Conservation (phyloP, 2,329 filamentous ascomycete genomes). For the Claviceps sp. region DNA sequence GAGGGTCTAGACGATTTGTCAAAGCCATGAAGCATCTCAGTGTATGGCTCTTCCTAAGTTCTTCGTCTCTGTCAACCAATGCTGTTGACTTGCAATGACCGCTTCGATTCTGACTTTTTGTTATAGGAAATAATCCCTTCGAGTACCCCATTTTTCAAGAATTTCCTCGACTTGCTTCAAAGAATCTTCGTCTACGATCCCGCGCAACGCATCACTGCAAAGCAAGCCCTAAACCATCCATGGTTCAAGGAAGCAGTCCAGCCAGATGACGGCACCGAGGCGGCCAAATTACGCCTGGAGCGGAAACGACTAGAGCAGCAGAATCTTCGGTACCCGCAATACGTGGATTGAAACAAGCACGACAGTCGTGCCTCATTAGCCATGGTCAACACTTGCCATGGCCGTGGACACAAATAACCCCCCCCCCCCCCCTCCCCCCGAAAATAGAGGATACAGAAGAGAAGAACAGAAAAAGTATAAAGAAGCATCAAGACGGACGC, state of each 20-base stretch:
- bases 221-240: slow-evolving; percentile 43
- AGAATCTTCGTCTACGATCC: slow-evolving; percentile 52
- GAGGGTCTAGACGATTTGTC: slow-evolving; percentile 52
- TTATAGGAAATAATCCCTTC: slow-evolving; percentile 38
- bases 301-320: slow-evolving; percentile 5
- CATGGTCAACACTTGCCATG: neutral
- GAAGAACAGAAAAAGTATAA: neutral
- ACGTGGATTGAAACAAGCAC: neutral
- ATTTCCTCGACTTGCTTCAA: slow-evolving; percentile 43
- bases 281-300: slow-evolving; percentile 35
- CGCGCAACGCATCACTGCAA: slow-evolving; percentile 43
- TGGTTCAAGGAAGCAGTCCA: slow-evolving; percentile 46
- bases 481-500: neutral
- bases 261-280: slow-evolving; percentile 50
- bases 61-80: neutral
- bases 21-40: slow-evolving; percentile 58
- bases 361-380: neutral
- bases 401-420: neutral
- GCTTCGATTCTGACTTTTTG: neutral
- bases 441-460: neutral
- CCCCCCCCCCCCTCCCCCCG: too few relatives aligned
- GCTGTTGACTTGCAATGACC: neutral
- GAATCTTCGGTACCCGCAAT: slow-evolving; percentile 2
- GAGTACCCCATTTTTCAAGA: slow-evolving; percentile 36
- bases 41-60: slow-evolving; percentile 27